phyloP scores from a whole-genome alignment of 208 protist genomes.

The Trypanosoma lewisi region DNA sequence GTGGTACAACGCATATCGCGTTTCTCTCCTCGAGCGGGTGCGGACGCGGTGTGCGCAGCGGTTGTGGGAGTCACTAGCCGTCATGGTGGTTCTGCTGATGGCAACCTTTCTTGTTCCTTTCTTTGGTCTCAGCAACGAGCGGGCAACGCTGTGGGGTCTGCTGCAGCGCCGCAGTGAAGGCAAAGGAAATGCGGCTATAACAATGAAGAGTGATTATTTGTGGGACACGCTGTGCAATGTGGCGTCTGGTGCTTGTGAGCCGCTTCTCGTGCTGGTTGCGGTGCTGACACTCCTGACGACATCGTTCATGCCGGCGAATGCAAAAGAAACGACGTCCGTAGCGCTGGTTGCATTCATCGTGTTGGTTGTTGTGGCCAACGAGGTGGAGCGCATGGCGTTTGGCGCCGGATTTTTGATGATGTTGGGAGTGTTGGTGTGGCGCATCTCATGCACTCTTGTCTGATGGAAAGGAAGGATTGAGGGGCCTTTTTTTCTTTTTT shows the following conservation, averaged over 20 bases:
- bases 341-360: constrained; percentile 43
- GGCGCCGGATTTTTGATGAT: constrained; percentile 46
- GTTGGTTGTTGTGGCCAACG: constrained; percentile 36
- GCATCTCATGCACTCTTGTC: constrained; percentile 12
- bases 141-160: constrained; percentile 10
- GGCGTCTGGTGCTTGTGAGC: constrained; percentile 14
- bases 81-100: constrained; percentile 34
- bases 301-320: constrained; percentile 55
- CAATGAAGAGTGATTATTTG: neutral
- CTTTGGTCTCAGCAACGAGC: constrained; percentile 56
- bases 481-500: no score
- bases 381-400: constrained; percentile 26
- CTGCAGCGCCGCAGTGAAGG: constrained; percentile 10
- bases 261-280: constrained; percentile 39
- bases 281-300: constrained; percentile 42
- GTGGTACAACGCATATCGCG: constrained; percentile 58
- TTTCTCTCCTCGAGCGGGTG: constrained; percentile 42
- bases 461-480: neutral
- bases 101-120: constrained; percentile 47
- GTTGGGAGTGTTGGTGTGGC: constrained; percentile 31
- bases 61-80: constrained; percentile 36
- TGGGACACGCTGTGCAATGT: neutral
- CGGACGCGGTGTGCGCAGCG: constrained; percentile 31
- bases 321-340: constrained; percentile 29
- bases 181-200: neutral